Conservation (phyloP, 257 asterid species). For the Prunella vulgaris region DNA sequence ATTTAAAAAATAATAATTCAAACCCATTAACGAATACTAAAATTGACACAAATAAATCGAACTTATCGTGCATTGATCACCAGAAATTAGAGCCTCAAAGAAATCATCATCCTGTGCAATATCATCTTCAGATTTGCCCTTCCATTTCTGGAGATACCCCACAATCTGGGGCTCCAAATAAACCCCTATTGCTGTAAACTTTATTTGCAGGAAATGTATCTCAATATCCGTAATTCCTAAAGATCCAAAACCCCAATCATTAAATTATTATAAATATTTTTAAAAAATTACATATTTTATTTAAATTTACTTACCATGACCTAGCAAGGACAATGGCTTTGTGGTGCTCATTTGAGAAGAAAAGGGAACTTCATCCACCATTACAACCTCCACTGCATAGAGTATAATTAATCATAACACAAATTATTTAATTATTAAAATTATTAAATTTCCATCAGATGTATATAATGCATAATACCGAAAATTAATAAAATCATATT, state of each 20-base stretch:
- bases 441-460: too few species aligned
- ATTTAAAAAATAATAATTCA: too few species aligned
- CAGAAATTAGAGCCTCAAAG: constrained; percentile 63
- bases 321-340: constrained; percentile 16
- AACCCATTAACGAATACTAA: too few species aligned
- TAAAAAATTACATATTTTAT: neutral
- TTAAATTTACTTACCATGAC: constrained; percentile 11
- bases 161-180: constrained; percentile 70
- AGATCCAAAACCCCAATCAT: neutral
- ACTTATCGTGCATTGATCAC: constrained; percentile 16
- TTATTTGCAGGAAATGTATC: constrained; percentile 91
- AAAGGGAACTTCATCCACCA: constrained; percentile 18
- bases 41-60: too few species aligned
- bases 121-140: constrained; percentile 55
- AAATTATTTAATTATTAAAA: neutral
- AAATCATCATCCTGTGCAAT: constrained; percentile 59
- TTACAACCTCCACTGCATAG: constrained; percentile 15
- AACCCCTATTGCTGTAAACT: constrained; percentile 94
- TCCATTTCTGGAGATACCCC: constrained; percentile 60
- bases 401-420: neutral
- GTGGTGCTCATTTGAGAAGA: neutral
- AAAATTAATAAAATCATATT: too few species aligned
- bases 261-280: neutral
- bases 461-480: too few species aligned
- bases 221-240: constrained; percentile 90